Percentiles rank a stretch among this genome's conserved stretches.
Evolutionary conservation across 2,329 filamentous ascomycete genomes (phyloP).

Genomic region (Alternaria brassicicola): DNA sequence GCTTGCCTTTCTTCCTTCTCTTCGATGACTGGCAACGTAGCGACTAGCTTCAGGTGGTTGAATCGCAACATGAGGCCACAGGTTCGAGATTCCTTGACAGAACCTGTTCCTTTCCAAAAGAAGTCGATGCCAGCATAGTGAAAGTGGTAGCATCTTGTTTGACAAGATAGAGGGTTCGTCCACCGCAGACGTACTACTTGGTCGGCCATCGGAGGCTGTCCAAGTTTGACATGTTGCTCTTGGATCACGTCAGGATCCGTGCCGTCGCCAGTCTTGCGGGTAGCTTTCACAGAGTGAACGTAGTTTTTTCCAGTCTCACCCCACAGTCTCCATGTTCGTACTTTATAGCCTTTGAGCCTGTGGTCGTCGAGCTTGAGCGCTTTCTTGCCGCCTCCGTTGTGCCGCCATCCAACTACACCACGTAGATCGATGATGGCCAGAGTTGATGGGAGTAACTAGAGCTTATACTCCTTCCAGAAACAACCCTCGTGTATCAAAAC

Average conservation of each 20-base stretch:
- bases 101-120: conserved; percentile 45
- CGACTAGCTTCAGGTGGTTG: conserved; percentile 44
- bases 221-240: neutral
- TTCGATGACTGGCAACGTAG: neutral
- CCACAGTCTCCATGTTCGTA: conserved; percentile 39
- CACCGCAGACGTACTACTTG: conserved; percentile 36
- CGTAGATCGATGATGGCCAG: conserved; percentile 37
- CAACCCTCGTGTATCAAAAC: conserved; percentile 34
- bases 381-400: conserved; percentile 25
- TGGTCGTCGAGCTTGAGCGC: conserved; percentile 13
- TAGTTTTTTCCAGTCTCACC: conserved; percentile 41
- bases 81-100: conserved; percentile 26
- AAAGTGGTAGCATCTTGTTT: conserved; percentile 41
- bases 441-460: conserved; percentile 37
- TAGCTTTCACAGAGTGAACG: conserved; percentile 27
- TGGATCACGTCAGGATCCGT: conserved; percentile 22
- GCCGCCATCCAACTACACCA: conserved; percentile 34
- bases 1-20: neutral
- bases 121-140: conserved; percentile 36
- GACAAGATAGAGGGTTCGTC: conserved; percentile 31
- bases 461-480: conserved; percentile 39
- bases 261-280: conserved; percentile 17
- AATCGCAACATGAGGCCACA: conserved; percentile 33
- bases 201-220: conserved; percentile 17
- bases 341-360: conserved; percentile 38